Percentiles rank a stretch among this genome's conserved stretches.
phyloP scores from a whole-genome alignment of 352 stramenopile species.

The Phytopythium ostracodes region DNA sequence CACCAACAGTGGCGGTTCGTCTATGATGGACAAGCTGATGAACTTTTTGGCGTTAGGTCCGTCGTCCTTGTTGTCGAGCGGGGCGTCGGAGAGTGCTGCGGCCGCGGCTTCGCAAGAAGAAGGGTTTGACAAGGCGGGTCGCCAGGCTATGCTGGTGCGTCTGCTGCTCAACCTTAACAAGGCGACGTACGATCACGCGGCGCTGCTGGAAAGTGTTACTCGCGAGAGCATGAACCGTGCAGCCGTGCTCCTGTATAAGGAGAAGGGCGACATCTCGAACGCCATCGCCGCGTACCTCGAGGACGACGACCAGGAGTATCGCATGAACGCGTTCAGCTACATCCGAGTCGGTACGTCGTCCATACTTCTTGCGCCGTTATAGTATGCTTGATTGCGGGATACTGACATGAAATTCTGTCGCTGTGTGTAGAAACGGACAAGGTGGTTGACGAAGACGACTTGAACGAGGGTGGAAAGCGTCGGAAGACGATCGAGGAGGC shows the following conservation, averaged over 20 bases:
- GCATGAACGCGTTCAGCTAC: conserved; percentile 83
- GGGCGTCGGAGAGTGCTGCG: conserved; percentile 16
- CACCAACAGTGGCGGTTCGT: conserved; percentile 27
- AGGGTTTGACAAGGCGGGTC: conserved; percentile 78
- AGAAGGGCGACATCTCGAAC: conserved; percentile 64
- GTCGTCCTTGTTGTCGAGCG: conserved; percentile 49
- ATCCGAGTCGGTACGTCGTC: conserved; percentile 53
- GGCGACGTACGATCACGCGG: conserved; percentile 73
- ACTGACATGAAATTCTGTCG: not conserved
- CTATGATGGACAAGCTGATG: conserved; percentile 88
- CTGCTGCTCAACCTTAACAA: conserved; percentile 83
- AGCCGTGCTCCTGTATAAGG: conserved; percentile 79
- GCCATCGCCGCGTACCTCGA: conserved; percentile 79
- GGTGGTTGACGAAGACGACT: conserved; percentile 37
- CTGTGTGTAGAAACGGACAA: conserved; percentile 31
- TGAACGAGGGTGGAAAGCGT: conserved; percentile 27
- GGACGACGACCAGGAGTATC: conserved; percentile 77
- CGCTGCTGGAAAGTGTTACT: conserved; percentile 67
- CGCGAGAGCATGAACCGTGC: conserved; percentile 80
- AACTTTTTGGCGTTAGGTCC: conserved; percentile 82
- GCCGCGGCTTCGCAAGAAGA: conserved; percentile 60
- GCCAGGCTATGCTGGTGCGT: conserved; percentile 81
- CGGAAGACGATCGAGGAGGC: conserved; percentile 75
- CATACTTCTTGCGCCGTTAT: not conserved
- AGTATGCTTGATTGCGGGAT: not conserved